These are phyloP conservation scores for Grifola frondosa DNA, from an alignment of 1,284 basidiomycete species.

Conservation along the genomic window DNA sequence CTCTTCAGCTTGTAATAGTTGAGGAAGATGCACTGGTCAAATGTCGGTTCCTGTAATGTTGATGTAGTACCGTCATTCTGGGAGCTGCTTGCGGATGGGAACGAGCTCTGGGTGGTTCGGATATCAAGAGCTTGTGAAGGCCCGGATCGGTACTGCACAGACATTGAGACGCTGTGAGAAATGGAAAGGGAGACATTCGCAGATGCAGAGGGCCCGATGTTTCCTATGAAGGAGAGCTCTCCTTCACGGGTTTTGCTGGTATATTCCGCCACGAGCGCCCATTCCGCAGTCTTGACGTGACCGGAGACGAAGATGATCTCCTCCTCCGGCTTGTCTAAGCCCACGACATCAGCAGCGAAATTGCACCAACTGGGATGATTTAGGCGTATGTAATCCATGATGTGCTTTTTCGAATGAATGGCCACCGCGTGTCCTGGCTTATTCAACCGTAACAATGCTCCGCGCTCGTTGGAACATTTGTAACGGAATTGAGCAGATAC, in stretches of 20 bases:
- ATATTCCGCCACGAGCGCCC: constrained; percentile 16
- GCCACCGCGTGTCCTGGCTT: constrained; percentile 8
- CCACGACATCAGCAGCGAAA: neutral
- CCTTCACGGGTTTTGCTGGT: constrained; percentile 9
- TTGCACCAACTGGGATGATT: neutral
- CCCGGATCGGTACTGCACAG: constrained; percentile 4
- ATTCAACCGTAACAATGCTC: constrained; percentile 19
- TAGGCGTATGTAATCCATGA: constrained; percentile 8
- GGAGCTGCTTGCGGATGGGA: too few relatives aligned
- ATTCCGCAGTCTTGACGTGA: constrained; percentile 14
- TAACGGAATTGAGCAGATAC: constrained; percentile 5
- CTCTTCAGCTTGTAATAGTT: constrained; percentile 8
- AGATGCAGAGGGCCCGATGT: constrained; percentile 4
- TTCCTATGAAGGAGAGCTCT: constrained; percentile 15
- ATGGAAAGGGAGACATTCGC: constrained; percentile 12
- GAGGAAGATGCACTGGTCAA: constrained; percentile 10
- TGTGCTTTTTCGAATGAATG: constrained; percentile 3
- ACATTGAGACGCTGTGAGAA: constrained; percentile 1
- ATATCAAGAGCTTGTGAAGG: too few relatives aligned
- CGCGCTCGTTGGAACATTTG: constrained; percentile 19
- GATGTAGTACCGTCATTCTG: too few relatives aligned
- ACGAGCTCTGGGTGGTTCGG: too few relatives aligned
- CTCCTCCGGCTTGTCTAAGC: constrained; percentile 4
- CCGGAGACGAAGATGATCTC: constrained; percentile 19
- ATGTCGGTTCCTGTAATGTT: neutral